Evolutionary conservation across 2,329 filamentous ascomycete genomes (phyloP).

Genomic region (Ophiostoma ulmi): DNA sequence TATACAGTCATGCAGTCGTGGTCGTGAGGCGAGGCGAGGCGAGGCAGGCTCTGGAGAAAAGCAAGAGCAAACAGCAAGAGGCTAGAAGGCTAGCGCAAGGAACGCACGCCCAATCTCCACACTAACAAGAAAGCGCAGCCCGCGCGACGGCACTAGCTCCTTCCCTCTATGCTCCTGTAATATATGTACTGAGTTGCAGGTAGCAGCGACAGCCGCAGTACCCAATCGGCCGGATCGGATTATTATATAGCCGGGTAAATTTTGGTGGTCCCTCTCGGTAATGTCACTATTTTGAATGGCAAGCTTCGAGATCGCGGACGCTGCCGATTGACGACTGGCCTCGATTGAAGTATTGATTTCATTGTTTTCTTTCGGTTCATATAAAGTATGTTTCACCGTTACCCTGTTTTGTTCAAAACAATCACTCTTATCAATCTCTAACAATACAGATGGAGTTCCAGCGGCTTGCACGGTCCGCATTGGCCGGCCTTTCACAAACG

Average conservation of each 20-base stretch:
- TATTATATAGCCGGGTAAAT: slow-evolving; percentile 22
- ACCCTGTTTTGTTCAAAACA: not conserved
- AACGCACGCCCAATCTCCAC: slow-evolving; percentile 1
- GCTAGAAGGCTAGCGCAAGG: slow-evolving; percentile 15
- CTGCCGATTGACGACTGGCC: not conserved
- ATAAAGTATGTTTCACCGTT: not conserved
- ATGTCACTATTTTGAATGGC: slow-evolving; percentile 12
- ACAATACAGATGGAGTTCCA: slow-evolving; percentile 21
- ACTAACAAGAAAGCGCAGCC: not conserved
- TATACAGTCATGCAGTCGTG: slow-evolving; percentile 9
- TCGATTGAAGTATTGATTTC: not conserved
- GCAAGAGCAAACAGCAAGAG: not conserved
- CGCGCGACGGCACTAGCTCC: not conserved
- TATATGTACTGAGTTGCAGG: too few species aligned
- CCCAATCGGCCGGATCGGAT: slow-evolving; percentile 20
- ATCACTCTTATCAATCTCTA: not conserved
- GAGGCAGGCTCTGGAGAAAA: slow-evolving; percentile 14
- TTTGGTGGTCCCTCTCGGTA: slow-evolving; percentile 6
- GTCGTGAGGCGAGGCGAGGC: not conserved
- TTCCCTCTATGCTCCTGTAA: not conserved
- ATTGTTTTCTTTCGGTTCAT: not conserved
- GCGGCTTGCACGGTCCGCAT: slow-evolving; percentile 20
- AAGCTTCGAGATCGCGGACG: slow-evolving; percentile 7
- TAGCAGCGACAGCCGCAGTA: not conserved
- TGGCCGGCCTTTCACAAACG: slow-evolving; percentile 14